A percentile compares a stretch with the other conserved stretches of the same genome.
phyloP scores from a whole-genome alignment of 1,139 yeast species.

The Candida sp. region DNA sequence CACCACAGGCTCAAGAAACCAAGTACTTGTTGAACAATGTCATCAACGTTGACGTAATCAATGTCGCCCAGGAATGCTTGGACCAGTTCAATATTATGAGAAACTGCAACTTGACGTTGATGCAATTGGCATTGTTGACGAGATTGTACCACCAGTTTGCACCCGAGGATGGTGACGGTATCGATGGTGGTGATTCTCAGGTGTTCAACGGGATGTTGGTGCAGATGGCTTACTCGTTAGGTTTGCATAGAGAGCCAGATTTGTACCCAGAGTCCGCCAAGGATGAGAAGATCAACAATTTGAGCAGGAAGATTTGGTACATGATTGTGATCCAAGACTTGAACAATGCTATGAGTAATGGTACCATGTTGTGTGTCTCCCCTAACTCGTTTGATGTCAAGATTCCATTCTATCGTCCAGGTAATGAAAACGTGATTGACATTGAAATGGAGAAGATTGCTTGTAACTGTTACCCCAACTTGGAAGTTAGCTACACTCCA shows the following conservation, averaged over 20 bases:
- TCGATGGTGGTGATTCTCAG: slow-evolving; percentile 53
- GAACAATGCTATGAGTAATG: slow-evolving; percentile 38
- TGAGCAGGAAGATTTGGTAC: slow-evolving; percentile 41
- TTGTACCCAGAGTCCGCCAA: slow-evolving; percentile 21
- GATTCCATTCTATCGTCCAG: slow-evolving; percentile 32
- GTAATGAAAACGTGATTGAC: slow-evolving; percentile 33
- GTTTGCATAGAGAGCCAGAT: slow-evolving; percentile 49
- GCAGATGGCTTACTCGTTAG: slow-evolving; percentile 47
- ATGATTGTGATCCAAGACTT: slow-evolving; percentile 38
- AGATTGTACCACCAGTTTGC: slow-evolving; percentile 44
- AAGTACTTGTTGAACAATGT: slow-evolving; percentile 34
- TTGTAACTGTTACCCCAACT: slow-evolving; percentile 17
- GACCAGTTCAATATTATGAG: slow-evolving; percentile 40
- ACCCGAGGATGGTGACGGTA: slow-evolving; percentile 55
- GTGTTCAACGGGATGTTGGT: slow-evolving; percentile 39
- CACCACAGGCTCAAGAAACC: slow-evolving; percentile 23
- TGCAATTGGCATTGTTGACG: slow-evolving; percentile 49
- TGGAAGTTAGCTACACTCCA: slow-evolving; percentile 21
- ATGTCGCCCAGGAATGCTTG: slow-evolving; percentile 40
- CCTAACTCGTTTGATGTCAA: slow-evolving; percentile 37
- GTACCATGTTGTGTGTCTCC: slow-evolving; percentile 37
- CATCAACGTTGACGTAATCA: slow-evolving; percentile 34
- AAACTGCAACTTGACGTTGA: slow-evolving; percentile 45
- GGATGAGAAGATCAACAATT: slow-evolving; percentile 29
- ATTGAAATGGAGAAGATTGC: slow-evolving; percentile 26